Evolutionary conservation across 1,284 basidiomycete genomes (phyloP).

Genomic region (Apiotrichum siamense): DNA sequence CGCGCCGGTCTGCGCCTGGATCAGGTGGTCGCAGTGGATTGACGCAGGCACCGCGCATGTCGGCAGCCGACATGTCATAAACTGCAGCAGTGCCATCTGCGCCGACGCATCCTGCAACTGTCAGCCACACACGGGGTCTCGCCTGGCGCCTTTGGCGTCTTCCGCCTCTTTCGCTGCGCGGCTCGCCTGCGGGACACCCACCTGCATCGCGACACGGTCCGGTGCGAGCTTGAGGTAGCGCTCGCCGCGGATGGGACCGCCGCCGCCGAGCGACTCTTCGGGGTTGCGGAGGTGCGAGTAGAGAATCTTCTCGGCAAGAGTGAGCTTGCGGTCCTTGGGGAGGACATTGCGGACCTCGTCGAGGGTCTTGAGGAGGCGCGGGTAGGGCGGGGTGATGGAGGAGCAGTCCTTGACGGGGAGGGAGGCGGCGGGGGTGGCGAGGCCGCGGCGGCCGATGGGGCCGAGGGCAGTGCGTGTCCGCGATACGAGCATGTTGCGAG

Average conservation of each 20-base stretch:
- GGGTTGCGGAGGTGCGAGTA: slow-evolving; percentile 88
- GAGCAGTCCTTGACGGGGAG: slow-evolving; percentile 48
- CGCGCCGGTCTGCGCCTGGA: slow-evolving; percentile 60
- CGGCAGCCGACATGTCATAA: slow-evolving; percentile 92
- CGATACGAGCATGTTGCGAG: slow-evolving; percentile 13
- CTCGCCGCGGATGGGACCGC: slow-evolving; percentile 70
- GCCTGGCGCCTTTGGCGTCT: not conserved
- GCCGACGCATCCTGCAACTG: slow-evolving; percentile 73
- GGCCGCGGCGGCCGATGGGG: slow-evolving; percentile 19
- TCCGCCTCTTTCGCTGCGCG: not conserved
- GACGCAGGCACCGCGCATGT: slow-evolving; percentile 78
- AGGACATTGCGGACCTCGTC: slow-evolving; percentile 65
- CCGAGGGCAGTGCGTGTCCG: slow-evolving; percentile 12
- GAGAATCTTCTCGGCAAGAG: slow-evolving; percentile 94
- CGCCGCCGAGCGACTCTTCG: slow-evolving; percentile 60
- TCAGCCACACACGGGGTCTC: not conserved
- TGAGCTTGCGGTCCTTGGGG: slow-evolving; percentile 57
- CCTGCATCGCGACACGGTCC: slow-evolving; percentile 94
- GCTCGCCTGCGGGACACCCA: slow-evolving; percentile 25
- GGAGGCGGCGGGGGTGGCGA: slow-evolving; percentile 42
- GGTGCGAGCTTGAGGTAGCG: slow-evolving; percentile 85
- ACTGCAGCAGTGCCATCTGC: slow-evolving; percentile 90
- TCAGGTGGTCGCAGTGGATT: slow-evolving; percentile 96
- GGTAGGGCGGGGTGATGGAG: slow-evolving; percentile 86
- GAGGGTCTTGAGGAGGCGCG: slow-evolving; percentile 67